A percentile compares a stretch with the other conserved stretches of the same genome.
phyloP scores from a whole-genome alignment of 805 yeast species.

The Tetrapisispora phaffii region DNA sequence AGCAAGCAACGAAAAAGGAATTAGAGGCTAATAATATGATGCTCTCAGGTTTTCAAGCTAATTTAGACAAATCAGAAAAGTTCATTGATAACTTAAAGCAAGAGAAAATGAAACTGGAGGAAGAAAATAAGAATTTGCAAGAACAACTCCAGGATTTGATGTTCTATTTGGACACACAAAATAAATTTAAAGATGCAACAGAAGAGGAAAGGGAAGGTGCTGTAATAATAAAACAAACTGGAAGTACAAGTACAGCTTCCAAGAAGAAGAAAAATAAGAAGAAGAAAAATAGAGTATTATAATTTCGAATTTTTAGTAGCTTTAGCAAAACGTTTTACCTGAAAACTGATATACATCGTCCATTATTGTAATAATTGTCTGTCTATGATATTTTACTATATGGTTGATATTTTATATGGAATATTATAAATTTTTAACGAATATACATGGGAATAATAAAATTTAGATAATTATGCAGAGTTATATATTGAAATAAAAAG shows the following conservation, averaged over 20 bases:
- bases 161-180: constrained; percentile 68
- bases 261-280: constrained; percentile 2
- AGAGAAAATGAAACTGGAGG: constrained; percentile 29
- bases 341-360: no score
- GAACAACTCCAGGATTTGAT: constrained; percentile 69
- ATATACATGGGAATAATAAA: background rate
- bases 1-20: constrained; percentile 13
- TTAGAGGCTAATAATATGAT: constrained; percentile 27
- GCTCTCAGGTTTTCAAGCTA: constrained; percentile 38
- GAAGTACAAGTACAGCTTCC: background rate
- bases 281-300: background rate
- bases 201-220: constrained; percentile 69
- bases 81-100: constrained; percentile 31
- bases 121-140: constrained; percentile 39
- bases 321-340: no score
- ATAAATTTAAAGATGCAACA: constrained; percentile 59
- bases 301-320: no score
- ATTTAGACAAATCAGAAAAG: constrained; percentile 34
- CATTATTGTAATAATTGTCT: no score
- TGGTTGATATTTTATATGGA: no score
- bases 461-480: background rate
- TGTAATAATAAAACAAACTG: constrained; percentile 34
- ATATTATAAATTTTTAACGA: no score
- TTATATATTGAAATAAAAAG: background rate
- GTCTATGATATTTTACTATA: no score